Evolutionary conservation across 495 filamentous ascomycete species (phyloP).

Genomic region (Trichoderma virens): DNA sequence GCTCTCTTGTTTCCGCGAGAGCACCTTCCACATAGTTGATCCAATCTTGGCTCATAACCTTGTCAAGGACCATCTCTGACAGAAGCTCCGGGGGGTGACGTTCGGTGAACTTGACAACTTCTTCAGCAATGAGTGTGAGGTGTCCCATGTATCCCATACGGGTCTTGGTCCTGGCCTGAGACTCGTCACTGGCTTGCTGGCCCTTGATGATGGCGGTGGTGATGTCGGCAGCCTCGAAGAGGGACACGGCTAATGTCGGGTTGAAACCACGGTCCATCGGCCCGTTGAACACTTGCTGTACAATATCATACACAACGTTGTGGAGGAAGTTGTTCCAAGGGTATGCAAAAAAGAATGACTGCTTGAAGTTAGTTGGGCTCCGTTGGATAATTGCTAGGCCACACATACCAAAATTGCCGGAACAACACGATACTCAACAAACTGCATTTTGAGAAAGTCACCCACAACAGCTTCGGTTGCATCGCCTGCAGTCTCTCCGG

Average conservation of each 20-base stretch:
- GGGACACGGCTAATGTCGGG: conserved; percentile 81
- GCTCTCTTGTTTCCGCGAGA: conserved; percentile 85
- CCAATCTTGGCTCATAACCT: conserved; percentile 82
- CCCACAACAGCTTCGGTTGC: conserved; percentile 75
- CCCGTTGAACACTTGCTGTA: conserved; percentile 98
- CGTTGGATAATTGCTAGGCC: neutral
- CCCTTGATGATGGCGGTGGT: conserved; percentile 88
- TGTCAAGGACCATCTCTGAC: conserved; percentile 75
- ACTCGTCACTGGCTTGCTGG: conserved; percentile 76
- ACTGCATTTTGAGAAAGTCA: conserved; percentile 92
- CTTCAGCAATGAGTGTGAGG: conserved; percentile 92
- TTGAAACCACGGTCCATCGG: conserved; percentile 96
- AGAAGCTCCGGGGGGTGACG: conserved; percentile 83
- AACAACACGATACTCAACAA: conserved; percentile 89
- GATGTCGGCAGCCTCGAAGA: conserved; percentile 83
- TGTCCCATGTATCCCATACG: conserved; percentile 98
- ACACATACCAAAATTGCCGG: conserved; percentile 83
- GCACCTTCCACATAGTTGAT: conserved; percentile 93
- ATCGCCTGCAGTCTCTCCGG: conserved; percentile 17
- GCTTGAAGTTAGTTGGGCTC: conserved; percentile 11
- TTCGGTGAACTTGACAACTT: conserved; percentile 97
- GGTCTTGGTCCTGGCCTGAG: conserved; percentile 72
- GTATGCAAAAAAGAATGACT: conserved; percentile 89
- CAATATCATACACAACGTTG: conserved; percentile 98
- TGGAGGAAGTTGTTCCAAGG: conserved; percentile 99